Percentiles rank a stretch among this genome's conserved stretches.
phyloP scores from a whole-genome alignment of 331 rosid species.

The Arachis monticola region DNA sequence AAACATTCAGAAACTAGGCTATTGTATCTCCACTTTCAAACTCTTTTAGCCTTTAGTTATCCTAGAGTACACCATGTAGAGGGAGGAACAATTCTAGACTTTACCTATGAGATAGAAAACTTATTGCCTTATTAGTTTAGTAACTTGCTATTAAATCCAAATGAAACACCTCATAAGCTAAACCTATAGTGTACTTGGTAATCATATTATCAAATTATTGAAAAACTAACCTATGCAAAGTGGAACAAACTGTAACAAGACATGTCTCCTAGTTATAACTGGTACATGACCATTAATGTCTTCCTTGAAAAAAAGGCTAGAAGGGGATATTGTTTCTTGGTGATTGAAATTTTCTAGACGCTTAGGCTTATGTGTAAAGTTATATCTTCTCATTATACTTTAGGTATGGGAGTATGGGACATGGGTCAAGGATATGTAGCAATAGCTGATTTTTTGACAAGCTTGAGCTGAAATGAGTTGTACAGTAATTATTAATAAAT shows the following conservation, averaged over 20 bases:
- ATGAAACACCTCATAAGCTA: constrained; percentile 1
- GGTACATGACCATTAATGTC: background rate
- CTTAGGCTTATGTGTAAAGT: background rate
- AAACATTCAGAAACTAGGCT: background rate
- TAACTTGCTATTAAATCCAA: constrained; percentile 8
- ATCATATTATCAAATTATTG: background rate
- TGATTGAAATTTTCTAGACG: background rate
- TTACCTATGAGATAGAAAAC: background rate
- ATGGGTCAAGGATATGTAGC: background rate
- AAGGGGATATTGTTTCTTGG: constrained; percentile 1
- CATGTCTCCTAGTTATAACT: background rate
- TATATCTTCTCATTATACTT: background rate
- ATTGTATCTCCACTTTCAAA: background rate
- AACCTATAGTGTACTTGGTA: background rate
- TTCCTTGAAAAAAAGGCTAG: background rate
- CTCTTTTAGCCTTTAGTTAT: background rate
- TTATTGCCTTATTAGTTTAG: background rate
- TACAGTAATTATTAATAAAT: background rate
- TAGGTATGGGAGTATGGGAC: background rate
- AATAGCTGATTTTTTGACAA: background rate
- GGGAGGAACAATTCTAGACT: background rate
- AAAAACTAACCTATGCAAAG: background rate
- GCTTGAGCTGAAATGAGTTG: background rate
- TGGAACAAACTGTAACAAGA: background rate
- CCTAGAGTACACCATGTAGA: background rate